Evolutionary conservation across 371 early-diverging fungal genomes (phyloP).

Genomic region (Rhizomucor pusillus): DNA sequence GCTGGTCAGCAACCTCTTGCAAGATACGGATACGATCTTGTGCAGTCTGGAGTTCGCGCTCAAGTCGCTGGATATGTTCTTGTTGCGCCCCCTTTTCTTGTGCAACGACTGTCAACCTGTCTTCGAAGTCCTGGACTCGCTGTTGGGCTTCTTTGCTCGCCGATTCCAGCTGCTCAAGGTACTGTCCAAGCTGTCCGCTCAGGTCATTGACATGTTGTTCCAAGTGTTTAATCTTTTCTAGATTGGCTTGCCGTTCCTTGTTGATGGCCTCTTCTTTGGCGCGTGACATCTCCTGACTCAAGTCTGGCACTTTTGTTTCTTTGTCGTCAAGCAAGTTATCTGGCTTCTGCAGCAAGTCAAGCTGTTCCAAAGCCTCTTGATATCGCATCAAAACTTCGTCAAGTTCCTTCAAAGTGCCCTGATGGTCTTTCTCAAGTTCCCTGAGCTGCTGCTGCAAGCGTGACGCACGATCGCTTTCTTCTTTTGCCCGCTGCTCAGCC

Average conservation of each 20-base stretch:
- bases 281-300: conserved; percentile 37
- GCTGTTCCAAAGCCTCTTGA: conserved; percentile 32
- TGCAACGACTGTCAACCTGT: not conserved
- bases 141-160: too few relatives aligned
- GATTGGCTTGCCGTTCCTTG: conserved; percentile 12
- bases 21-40: conserved; percentile 3
- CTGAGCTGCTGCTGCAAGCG: conserved; percentile 20
- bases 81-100: not conserved
- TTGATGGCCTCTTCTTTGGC: conserved; percentile 29
- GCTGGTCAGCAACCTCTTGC: conserved; percentile 6
- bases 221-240: conserved; percentile 16
- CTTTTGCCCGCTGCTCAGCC: conserved; percentile 13
- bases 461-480: conserved; percentile 17
- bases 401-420: conserved; percentile 32
- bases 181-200: conserved; percentile 8
- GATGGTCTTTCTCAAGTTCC: conserved; percentile 28
- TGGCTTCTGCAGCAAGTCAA: conserved; percentile 13
- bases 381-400: conserved; percentile 38
- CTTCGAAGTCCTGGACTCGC: not conserved
- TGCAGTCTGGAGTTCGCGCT: conserved; percentile 3
- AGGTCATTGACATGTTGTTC: conserved; percentile 13
- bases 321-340: conserved; percentile 4
- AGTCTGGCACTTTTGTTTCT: conserved; percentile 3
- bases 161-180: conserved; percentile 1
- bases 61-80: conserved; percentile 4